Evolutionary conservation across 129 eudicot species (phyloP), one percentile per base, ranked within the genome.

Genomic region (Flaveria trinervia): DNA sequence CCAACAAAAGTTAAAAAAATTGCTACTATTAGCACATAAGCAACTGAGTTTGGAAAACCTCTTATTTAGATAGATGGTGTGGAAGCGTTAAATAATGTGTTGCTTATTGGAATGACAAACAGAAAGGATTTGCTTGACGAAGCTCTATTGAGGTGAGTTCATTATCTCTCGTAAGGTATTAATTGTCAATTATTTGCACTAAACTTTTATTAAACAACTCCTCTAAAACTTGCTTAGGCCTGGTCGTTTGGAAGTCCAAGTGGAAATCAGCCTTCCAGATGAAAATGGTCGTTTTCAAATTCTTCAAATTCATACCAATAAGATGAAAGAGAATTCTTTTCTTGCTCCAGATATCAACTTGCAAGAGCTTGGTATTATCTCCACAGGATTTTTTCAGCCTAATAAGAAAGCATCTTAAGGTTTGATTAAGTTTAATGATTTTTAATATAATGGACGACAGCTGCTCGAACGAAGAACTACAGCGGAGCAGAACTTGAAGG

Each of bases 401-500:
- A 45, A 25, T 26, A 50, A 55, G 15, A 22, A 43, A 50, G 36
- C 0, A 16, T 70, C n/a, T 39, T 60, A 61, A 59, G 26, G 18
- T 51, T 69, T 66, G 6, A 71, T 79, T 33, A 36, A 62, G 45
- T 62, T 15, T 61, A 64, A 79, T 46, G 48, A 39, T 28, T 36
- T 77, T 5, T 79, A 23, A 64, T 72, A 16, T 69, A 93, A 33
- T 33, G 6, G 36, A 30, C 39, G 39, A 0, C 39, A 33, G 99
- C 97, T 84, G 96, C 97, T 11, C 86, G 95, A 72, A 91, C 99
- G 76, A 95, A 95, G 84, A 95, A 95, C 82, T 95, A 84, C 68
- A 95, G 99, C 79, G 99, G 99, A 23, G 99, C 99, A 62, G 97
- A 95, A 81, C 99, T 95, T 79, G 99, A 95, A 88, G 99, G 99